A percentile compares a stretch with the other conserved stretches of the same genome.
These are phyloP conservation scores for Thecaphora thlaspeos DNA, from an alignment of 1,284 basidiomycete genomes.

Conservation along the genomic window DNA sequence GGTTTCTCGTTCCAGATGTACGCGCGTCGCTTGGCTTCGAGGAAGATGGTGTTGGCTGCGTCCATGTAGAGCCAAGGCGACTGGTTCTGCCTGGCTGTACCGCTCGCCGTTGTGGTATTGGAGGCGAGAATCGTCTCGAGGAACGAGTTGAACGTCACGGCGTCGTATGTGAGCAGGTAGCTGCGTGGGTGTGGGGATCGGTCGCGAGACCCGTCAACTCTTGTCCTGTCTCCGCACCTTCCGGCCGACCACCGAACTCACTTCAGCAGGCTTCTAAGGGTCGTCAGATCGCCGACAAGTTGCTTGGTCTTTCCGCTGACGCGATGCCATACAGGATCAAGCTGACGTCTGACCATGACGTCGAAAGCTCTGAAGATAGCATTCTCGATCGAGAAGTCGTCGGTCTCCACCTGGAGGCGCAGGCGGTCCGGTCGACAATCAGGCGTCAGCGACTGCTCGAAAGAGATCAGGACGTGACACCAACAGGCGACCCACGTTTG, in stretches of 20 bases:
- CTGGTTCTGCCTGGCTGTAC: slow-evolving; percentile 63
- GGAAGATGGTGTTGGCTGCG: slow-evolving; percentile 83
- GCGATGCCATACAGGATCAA: slow-evolving; percentile 95
- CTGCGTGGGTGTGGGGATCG: slow-evolving; percentile 59
- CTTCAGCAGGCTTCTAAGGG: slow-evolving; percentile 79
- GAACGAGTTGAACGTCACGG: slow-evolving; percentile 85
- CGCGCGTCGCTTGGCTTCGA: slow-evolving; percentile 75
- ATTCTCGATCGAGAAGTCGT: slow-evolving; percentile 88
- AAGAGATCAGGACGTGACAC: no score
- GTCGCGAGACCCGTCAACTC: neutral
- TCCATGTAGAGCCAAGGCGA: slow-evolving; percentile 85
- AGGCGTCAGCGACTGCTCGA: neutral
- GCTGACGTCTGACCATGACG: slow-evolving; percentile 77
- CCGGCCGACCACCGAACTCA: slow-evolving; percentile 59
- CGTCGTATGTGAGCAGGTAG: slow-evolving; percentile 86
- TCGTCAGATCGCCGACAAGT: slow-evolving; percentile 82
- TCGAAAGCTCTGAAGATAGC: slow-evolving; percentile 95
- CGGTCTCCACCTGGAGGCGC: slow-evolving; percentile 75
- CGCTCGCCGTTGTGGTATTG: slow-evolving; percentile 62
- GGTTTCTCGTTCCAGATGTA: slow-evolving; percentile 64
- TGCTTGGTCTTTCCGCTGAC: slow-evolving; percentile 88
- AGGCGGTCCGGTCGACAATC: no score
- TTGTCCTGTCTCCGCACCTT: neutral
- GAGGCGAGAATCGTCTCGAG: slow-evolving; percentile 84
- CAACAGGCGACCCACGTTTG: slow-evolving; percentile 64